Evolutionary conservation across 441 rosid genomes (phyloP).

Genomic region (Populus hybrid): DNA sequence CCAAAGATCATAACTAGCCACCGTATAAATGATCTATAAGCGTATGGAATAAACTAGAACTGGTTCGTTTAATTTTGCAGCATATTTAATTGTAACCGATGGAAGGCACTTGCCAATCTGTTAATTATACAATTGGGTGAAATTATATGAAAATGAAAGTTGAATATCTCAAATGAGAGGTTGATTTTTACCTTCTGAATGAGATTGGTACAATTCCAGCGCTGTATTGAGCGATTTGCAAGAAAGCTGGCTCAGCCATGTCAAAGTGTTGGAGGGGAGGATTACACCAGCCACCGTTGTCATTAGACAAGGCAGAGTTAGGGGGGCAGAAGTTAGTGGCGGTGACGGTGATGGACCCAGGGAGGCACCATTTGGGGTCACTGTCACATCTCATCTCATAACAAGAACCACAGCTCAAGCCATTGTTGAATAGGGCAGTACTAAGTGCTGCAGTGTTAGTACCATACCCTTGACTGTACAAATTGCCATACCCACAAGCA

Average conservation of each 20-base stretch:
- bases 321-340: conserved; percentile 98
- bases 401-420: conserved; percentile 89
- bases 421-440: conserved; percentile 87
- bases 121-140: neutral
- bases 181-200: conserved; percentile 56
- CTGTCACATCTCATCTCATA: conserved; percentile 74
- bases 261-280: too few species aligned
- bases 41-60: too few species aligned
- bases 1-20: too few species aligned
- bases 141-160: neutral
- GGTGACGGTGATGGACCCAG: conserved; percentile 68
- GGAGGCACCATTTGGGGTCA: conserved; percentile 84
- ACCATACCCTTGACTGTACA: conserved; percentile 92
- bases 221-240: conserved; percentile 81
- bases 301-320: conserved; percentile 57
- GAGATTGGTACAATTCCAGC: conserved; percentile 89
- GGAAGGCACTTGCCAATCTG: too few species aligned
- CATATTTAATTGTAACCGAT: too few species aligned
- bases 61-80: too few species aligned
- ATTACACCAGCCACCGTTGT: conserved; percentile 97
- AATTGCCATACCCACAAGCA: conserved; percentile 93
- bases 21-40: too few species aligned
- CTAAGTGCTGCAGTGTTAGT: conserved; percentile 93
- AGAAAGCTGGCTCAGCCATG: conserved; percentile 88
- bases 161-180: neutral